A percentile compares a stretch with the other conserved stretches of the same genome.
These are phyloP conservation scores for Penicillium griseofulvum DNA, from an alignment of 2,329 filamentous ascomycete genomes.

Conservation along the genomic window DNA sequence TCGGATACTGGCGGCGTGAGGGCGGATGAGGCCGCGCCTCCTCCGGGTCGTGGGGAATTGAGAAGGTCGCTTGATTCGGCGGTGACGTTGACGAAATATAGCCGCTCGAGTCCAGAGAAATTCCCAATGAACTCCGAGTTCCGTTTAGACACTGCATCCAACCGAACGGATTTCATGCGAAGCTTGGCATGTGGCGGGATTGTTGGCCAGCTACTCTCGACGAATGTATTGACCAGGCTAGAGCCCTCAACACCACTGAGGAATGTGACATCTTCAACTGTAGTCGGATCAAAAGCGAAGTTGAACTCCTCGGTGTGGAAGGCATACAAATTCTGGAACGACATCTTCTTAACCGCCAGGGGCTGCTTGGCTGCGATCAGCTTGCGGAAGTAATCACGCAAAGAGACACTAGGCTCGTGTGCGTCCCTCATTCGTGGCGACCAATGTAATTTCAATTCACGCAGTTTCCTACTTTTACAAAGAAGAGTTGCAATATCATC, in stretches of 20 bases:
- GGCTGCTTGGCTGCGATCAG: constrained; percentile 48
- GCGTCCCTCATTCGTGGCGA: constrained; percentile 60
- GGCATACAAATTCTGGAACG: constrained; percentile 59
- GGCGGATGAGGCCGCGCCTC: constrained; percentile 16
- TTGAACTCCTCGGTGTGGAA: constrained; percentile 50
- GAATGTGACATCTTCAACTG: constrained; percentile 51
- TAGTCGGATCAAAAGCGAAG: constrained; percentile 41
- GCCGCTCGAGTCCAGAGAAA: constrained; percentile 47
- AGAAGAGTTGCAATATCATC: constrained; percentile 61
- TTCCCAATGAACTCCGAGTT: constrained; percentile 44
- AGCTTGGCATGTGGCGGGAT: constrained; percentile 30
- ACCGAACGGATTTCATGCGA: constrained; percentile 48
- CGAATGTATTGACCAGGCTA: constrained; percentile 48
- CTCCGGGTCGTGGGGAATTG: constrained; percentile 31
- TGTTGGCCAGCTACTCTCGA: constrained; percentile 55
- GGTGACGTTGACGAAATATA: constrained; percentile 52
- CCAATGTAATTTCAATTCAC: constrained; percentile 59
- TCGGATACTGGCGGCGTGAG: constrained; percentile 32
- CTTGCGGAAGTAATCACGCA: constrained; percentile 57
- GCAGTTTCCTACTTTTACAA: constrained; percentile 52
- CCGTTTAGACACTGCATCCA: constrained; percentile 50
- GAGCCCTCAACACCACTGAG: constrained; percentile 50
- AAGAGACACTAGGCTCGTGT: constrained; percentile 56
- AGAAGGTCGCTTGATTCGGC: constrained; percentile 29
- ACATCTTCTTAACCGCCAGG: constrained; percentile 51